Base-by-base conservation (phyloP, 768 basidiomycete genomes). In the Rhodotorula paludigena region DNA sequence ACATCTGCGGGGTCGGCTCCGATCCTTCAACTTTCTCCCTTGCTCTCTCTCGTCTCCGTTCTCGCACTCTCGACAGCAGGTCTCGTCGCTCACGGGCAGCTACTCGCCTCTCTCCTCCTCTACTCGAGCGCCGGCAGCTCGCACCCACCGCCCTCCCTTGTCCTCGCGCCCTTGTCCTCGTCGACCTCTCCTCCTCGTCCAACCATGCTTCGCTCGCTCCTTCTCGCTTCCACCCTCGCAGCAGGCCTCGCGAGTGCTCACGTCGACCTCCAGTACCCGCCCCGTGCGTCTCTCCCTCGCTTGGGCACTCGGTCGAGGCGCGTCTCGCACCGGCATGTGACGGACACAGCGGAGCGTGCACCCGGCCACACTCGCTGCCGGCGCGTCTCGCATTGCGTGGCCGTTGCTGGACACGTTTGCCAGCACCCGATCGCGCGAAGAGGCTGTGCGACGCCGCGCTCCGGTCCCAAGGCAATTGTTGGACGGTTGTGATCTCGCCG, bases 211-310 rank as follows among this genome's bases (percentile, higher is more conserved):
- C 44, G 59, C 18, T 49, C 52, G 23, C 35, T 45, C 39, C 8
- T 42, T 33, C 23, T 44, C 21, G 21, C 30, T 11, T 16, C 59
- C 32, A 32, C 48, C 38, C 54, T 68, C 44, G 44, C 56, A 14
- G 61, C 36, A 30, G 21, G 16, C 4, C 47, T 60, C 30, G 67
- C 28, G 18, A 32, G 8, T 0, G 67, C 67, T 1, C 67, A 68
- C 53, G 52, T 68, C 15, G 45, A 63, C 32, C 57, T 68, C 3
- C 32, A 42, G 20, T 68, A 48, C 58, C 67, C 67, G 23, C 62
- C 53, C 2, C 67, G 67, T 68, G 23, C 39, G 67, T 55, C n/a
- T 11, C n/a, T n/a, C n/a, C n/a, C n/a, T n/a, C n/a, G 36, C 51
- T n/a, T 23, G 6, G n/a, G 32, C 25, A 49, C 39, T 48, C 32